Evolutionary conservation across 1,284 basidiomycete genomes (phyloP), one percentile per base, ranked within the genome.

Genomic region (Sporisorium sorghi): DNA sequence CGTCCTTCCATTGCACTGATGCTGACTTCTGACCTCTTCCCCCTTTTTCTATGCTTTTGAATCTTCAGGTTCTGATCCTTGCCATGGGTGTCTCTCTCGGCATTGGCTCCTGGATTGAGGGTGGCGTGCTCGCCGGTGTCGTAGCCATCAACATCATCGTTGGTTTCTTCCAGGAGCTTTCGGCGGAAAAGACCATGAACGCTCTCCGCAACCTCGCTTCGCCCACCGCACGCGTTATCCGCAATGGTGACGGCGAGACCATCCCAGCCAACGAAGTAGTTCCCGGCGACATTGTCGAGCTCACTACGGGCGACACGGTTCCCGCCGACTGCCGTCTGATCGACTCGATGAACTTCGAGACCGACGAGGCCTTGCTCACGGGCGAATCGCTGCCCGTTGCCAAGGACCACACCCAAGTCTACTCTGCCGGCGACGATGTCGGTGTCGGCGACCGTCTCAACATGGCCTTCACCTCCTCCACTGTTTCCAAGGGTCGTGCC

Each of bases 341-440:
- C 65, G 82, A 83, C 57, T 71, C 77, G 39, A 81, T 77, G 74
- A 83, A 84, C 68, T 83, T 84, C 23, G 82, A 84, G 68, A 74
- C 88, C 19, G 90, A 90, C 65, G 90, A 91, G 80, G 89, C 90
- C 5, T 86, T 91, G 33, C 86, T 91, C n/a, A 91, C 90, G 1
- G 90, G 90, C 52, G 89, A 90, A 79, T 88, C 87, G 12, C 82
- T 91, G 17, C 90, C 90, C 62, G 90, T 91, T 14, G 84, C 86
- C 30, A 91, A 91, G 84, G 87, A 82, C 43, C 73, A 75, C 53
- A 58, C 56, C 6, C 57, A 76, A 14, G 50, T 75, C 14, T 84
- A 75, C 62, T 73, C 68, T 35, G 46, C 54, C 26, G 61, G 49
- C 46, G 76, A 83, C 3, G 70, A 74, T 11, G 60, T 77, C 14